Percentiles rank a stretch among this genome's conserved stretches.
These are phyloP conservation scores for Cucumis melo DNA, from an alignment of 306 rosid species.

Conservation along the genomic window DNA sequence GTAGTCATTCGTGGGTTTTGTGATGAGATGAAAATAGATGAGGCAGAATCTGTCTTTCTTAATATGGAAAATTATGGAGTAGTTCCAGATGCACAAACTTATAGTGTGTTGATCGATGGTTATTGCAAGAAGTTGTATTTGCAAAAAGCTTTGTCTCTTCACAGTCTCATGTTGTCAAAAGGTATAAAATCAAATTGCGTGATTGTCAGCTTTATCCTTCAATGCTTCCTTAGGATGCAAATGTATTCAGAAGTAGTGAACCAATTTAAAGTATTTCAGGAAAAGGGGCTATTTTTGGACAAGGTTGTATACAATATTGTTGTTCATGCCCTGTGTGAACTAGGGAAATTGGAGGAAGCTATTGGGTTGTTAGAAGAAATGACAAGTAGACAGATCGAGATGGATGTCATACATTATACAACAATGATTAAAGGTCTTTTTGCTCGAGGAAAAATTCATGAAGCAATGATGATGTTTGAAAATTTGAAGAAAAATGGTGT, in stretches of 20 bases:
- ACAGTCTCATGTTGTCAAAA: conserved; percentile 37
- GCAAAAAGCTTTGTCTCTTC: conserved; percentile 38
- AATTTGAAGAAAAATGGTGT: conserved; percentile 44
- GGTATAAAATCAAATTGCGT: conserved; percentile 63
- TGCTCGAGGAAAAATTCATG: conserved; percentile 21
- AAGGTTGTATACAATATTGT: conserved; percentile 49
- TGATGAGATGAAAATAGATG: conserved; percentile 42
- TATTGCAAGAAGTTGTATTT: conserved; percentile 48
- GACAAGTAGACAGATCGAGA: conserved; percentile 28
- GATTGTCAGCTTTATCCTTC: conserved; percentile 47
- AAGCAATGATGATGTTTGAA: conserved; percentile 30
- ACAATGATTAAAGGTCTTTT: conserved; percentile 59
- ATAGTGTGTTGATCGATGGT: conserved; percentile 46
- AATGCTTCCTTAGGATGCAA: conserved; percentile 49
- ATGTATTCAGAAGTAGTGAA: conserved; percentile 36
- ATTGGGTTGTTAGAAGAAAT: conserved; percentile 41
- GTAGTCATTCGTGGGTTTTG: conserved; percentile 63
- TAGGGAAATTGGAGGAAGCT: conserved; percentile 58
- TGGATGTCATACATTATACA: conserved; percentile 68
- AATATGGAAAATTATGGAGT: conserved; percentile 57
- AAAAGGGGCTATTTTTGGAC: conserved; percentile 44
- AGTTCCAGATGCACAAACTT: conserved; percentile 38
- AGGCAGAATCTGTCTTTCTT: conserved; percentile 38
- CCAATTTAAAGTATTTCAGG: conserved; percentile 30
- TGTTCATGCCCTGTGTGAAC: conserved; percentile 46